phyloP scores from a whole-genome alignment of 2,329 filamentous ascomycete species.

The Ophiocordyceps australis region DNA sequence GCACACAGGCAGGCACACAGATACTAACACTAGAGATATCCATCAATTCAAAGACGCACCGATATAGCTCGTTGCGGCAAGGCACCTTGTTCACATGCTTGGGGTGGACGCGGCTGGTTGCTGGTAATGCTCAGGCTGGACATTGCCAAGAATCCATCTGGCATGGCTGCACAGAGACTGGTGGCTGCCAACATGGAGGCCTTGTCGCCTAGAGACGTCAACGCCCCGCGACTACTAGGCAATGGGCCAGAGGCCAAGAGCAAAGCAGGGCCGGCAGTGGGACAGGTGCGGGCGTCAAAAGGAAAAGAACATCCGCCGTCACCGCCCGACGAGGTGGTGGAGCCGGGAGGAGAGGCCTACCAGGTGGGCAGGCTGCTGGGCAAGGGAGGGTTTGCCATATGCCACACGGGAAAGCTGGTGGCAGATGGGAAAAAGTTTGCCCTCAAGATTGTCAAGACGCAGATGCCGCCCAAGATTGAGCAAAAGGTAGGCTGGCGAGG shows the following conservation, averaged over 20 bases:
- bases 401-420: slow-evolving; percentile 52
- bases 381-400: slow-evolving; percentile 71
- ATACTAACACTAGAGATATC: too few relatives aligned
- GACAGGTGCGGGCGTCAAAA: slow-evolving; percentile 35
- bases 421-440: slow-evolving; percentile 52
- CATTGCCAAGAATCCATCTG: too few relatives aligned
- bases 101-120: too few relatives aligned
- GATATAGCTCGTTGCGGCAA: too few relatives aligned
- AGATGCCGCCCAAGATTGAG: slow-evolving; percentile 69
- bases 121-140: too few relatives aligned
- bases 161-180: too few relatives aligned
- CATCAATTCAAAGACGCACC: too few relatives aligned
- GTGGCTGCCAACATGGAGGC: slow-evolving; percentile 41
- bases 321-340: slow-evolving; percentile 38
- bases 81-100: too few relatives aligned
- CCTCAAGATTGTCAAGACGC: slow-evolving; percentile 68
- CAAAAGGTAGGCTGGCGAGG: slow-evolving; percentile 63
- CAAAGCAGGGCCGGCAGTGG: slow-evolving; percentile 30
- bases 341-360: slow-evolving; percentile 54
- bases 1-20: too few relatives aligned
- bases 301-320: slow-evolving; percentile 51
- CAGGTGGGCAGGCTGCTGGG: slow-evolving; percentile 57
- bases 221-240: slow-evolving; percentile 34
- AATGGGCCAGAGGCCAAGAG: slow-evolving; percentile 29
- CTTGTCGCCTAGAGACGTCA: slow-evolving; percentile 45